Percentiles rank a stretch among this genome's conserved stretches.
Conservation (phyloP, 2,329 filamentous ascomycete genomes). For the Xylaria sp. region DNA sequence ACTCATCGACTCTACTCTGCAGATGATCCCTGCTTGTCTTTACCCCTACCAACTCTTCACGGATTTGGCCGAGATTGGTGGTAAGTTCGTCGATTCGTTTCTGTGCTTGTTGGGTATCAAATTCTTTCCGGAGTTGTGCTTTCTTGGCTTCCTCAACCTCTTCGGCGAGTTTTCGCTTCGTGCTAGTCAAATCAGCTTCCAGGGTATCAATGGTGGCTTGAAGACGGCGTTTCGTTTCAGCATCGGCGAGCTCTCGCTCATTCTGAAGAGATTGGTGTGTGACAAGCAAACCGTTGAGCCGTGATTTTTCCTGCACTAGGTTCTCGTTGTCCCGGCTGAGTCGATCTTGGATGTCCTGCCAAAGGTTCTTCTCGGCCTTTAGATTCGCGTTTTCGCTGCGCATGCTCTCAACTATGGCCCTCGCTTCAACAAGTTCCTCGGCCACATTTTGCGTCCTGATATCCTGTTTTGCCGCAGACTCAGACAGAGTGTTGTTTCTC, state of each 20-base stretch:
- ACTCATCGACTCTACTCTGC: conserved; percentile 86
- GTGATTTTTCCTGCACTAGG: conserved; percentile 83
- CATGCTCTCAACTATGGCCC: conserved; percentile 83
- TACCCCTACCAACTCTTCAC: conserved; percentile 85
- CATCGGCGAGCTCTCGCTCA: conserved; percentile 86
- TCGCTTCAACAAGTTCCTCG: conserved; percentile 90
- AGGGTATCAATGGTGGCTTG: conserved; percentile 81
- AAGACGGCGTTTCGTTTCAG: conserved; percentile 82
- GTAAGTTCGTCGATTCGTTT: conserved; percentile 94
- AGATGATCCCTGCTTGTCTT: conserved; percentile 92
- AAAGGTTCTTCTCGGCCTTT: conserved; percentile 93
- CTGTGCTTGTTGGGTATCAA: conserved; percentile 86
- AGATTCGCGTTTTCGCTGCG: conserved; percentile 91
- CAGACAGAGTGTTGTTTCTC: conserved; percentile 78
- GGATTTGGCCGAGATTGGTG: conserved; percentile 78
- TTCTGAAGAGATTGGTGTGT: conserved; percentile 91
- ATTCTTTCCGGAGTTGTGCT: conserved; percentile 84
- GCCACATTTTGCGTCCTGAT: conserved; percentile 89
- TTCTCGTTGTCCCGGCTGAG: conserved; percentile 88
- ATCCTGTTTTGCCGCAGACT: conserved; percentile 89
- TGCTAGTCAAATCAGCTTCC: conserved; percentile 80
- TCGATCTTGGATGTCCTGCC: conserved; percentile 92
- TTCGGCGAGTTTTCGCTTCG: conserved; percentile 84
- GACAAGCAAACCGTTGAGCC: conserved; percentile 83
- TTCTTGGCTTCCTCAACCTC: conserved; percentile 89